Percentiles rank a stretch among this genome's conserved stretches.
phyloP scores from a whole-genome alignment of 1,284 basidiomycete genomes.

The Hymenochaete sp. region DNA sequence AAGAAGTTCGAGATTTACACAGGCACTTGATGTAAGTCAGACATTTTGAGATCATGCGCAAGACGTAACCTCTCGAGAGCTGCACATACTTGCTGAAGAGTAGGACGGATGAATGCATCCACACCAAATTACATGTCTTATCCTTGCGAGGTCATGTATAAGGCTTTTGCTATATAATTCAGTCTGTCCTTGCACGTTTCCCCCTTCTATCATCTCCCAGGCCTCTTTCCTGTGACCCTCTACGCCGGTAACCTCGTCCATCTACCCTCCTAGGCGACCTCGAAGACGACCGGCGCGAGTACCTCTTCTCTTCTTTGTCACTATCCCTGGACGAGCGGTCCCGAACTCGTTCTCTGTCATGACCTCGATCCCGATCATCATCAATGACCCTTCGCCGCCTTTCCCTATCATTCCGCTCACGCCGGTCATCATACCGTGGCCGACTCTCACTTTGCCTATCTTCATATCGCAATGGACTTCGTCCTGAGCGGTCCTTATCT shows the following conservation, averaged over 20 bases:
- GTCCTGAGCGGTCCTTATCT: conserved; percentile 20
- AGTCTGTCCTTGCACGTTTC: conserved; percentile 28
- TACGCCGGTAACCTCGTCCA: conserved; percentile 5
- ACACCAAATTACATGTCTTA: too few species aligned
- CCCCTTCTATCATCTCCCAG: conserved; percentile 24
- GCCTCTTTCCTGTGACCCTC: conserved; percentile 26
- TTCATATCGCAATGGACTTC: conserved; percentile 5
- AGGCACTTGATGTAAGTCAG: too few species aligned
- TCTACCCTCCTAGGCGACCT: conserved; percentile 24
- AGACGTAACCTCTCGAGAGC: too few species aligned
- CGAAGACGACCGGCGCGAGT: conserved; percentile 23
- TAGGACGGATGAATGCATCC: too few species aligned
- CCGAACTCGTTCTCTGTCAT: conserved; percentile 18
- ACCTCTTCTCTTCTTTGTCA: conserved; percentile 12
- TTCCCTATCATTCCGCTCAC: too few species aligned
- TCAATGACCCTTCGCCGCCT: conserved; percentile 25
- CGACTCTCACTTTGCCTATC: too few species aligned
- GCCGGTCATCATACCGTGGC: too few species aligned
- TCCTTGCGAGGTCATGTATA: too few species aligned
- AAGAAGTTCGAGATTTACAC: too few species aligned
- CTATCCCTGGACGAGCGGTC: conserved; percentile 5
- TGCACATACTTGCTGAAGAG: too few species aligned
- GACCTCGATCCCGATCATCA: conserved; percentile 22
- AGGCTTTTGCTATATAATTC: too few species aligned
- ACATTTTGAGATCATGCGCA: too few species aligned